phyloP scores from a whole-genome alignment of 768 basidiomycete genomes.

The Hericium erinaceus region DNA sequence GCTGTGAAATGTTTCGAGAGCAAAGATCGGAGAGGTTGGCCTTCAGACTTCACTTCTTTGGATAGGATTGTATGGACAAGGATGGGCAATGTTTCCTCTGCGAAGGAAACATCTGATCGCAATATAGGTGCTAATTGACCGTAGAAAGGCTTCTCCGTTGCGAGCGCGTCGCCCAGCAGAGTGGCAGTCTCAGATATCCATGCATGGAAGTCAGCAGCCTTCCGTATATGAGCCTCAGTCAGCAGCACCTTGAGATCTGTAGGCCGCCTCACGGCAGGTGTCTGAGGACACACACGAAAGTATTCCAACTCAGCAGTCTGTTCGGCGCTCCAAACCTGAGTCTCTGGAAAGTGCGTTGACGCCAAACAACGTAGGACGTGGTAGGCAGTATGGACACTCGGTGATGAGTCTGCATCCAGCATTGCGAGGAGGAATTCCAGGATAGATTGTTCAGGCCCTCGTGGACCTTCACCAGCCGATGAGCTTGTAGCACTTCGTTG shows the following conservation, averaged over 20 bases:
- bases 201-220: constrained; percentile 38
- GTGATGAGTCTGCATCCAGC: constrained; percentile 10
- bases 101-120: constrained; percentile 42
- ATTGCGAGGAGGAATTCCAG: constrained; percentile 11
- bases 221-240: constrained; percentile 26
- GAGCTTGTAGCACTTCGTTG: constrained; percentile 1
- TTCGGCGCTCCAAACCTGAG: constrained; percentile 8
- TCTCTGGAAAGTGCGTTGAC: constrained; percentile 6
- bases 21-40: constrained; percentile 19
- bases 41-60: constrained; percentile 14
- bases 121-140: constrained; percentile 57
- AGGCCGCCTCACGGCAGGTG: constrained; percentile 15
- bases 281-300: constrained; percentile 17
- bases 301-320: constrained; percentile 16
- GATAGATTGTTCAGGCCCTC: constrained; percentile 6
- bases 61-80: constrained; percentile 64
- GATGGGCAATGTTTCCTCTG: constrained; percentile 61
- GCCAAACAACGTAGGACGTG: constrained; percentile 9
- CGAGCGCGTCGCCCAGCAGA: constrained; percentile 51
- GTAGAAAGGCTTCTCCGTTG: constrained; percentile 50
- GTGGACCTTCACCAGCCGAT: constrained; percentile 24
- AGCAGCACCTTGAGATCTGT: constrained; percentile 31
- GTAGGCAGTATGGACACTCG: constrained; percentile 12
- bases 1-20: constrained; percentile 48
- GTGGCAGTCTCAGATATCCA: constrained; percentile 59